Percentiles rank a stretch among this genome's conserved stretches.
Evolutionary conservation across 2,329 filamentous ascomycete genomes (phyloP).

Genomic region (Talaromyces islandicus): DNA sequence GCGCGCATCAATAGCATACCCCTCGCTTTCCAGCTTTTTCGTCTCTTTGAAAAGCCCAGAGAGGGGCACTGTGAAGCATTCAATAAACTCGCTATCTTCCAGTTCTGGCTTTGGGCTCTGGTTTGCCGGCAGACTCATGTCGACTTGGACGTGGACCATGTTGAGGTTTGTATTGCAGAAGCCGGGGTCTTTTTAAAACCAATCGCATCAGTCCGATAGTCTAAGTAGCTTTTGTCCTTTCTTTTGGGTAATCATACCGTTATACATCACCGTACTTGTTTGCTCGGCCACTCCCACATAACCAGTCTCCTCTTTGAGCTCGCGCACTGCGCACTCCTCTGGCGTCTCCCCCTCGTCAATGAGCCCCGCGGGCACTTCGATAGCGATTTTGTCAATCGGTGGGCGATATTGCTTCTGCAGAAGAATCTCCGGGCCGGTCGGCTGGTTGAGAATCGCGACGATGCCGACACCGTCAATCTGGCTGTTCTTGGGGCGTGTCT

Average conservation of each 20-base stretch:
- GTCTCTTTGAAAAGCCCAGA: constrained; percentile 60
- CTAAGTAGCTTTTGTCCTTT: too few relatives aligned
- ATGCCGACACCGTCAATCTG: constrained; percentile 54
- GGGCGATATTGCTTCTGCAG: constrained; percentile 54
- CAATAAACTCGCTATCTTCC: constrained; percentile 77
- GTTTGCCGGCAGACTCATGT: constrained; percentile 64
- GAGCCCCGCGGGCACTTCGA: constrained; percentile 59
- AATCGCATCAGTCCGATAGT: not conserved
- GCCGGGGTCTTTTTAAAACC: constrained; percentile 34
- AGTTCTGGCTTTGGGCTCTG: constrained; percentile 62
- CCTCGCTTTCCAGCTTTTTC: constrained; percentile 60
- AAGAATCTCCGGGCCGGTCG: constrained; percentile 31
- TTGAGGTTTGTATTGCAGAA: constrained; percentile 47
- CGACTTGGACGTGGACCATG: constrained; percentile 65
- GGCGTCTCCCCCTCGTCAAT: constrained; percentile 51
- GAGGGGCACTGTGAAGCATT: constrained; percentile 66
- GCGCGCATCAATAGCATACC: constrained; percentile 72
- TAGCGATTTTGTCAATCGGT: constrained; percentile 49
- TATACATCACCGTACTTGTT: constrained; percentile 40
- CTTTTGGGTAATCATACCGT: constrained; percentile 25
- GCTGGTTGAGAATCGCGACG: constrained; percentile 41
- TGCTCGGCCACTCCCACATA: constrained; percentile 46
- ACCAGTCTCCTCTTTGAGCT: constrained; percentile 54
- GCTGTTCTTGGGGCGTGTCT: constrained; percentile 47
- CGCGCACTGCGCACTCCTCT: constrained; percentile 49